Conservation (phyloP, 495 filamentous ascomycete species). For the Penicillium mononematosum region DNA sequence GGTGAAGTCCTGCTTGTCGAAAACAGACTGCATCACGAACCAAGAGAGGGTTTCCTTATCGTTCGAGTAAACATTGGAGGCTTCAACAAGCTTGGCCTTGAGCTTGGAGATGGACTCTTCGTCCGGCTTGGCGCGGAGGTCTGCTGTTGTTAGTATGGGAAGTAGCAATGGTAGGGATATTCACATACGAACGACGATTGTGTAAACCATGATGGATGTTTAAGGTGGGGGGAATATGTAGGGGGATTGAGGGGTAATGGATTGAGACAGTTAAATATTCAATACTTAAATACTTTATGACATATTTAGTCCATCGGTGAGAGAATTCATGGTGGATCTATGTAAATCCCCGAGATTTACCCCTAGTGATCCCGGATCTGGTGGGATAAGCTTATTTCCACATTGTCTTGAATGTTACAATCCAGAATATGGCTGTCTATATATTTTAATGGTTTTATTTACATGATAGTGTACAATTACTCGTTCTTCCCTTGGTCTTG, state of each 20-base stretch:
- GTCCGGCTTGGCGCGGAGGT: constrained; percentile 64
- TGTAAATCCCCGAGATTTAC: constrained; percentile 12
- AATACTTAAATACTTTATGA: neutral
- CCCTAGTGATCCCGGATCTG: constrained; percentile 6
- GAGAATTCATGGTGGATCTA: constrained; percentile 2
- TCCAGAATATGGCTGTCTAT: constrained; percentile 13
- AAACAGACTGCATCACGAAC: constrained; percentile 66
- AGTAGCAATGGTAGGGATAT: neutral
- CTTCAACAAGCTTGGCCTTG: constrained; percentile 65
- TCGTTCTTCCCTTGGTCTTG: constrained; percentile 15
- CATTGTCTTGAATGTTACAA: neutral
- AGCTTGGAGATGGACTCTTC: constrained; percentile 59
- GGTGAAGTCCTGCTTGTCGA: constrained; percentile 63
- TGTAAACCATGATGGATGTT: constrained; percentile 47
- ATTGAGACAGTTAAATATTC: neutral
- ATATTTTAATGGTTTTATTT: constrained; percentile 26
- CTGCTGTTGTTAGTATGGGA: constrained; percentile 12
- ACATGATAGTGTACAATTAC: constrained; percentile 34
- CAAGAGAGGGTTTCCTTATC: constrained; percentile 67
- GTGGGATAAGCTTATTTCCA: neutral
- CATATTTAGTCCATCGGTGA: constrained; percentile 7
- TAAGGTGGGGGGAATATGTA: constrained; percentile 1
- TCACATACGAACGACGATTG: constrained; percentile 54
- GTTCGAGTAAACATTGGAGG: constrained; percentile 60
- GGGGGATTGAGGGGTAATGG: constrained; percentile 3